phyloP scores from a whole-genome alignment of 352 stramenopile species.

The Blastocystis sp. region DNA sequence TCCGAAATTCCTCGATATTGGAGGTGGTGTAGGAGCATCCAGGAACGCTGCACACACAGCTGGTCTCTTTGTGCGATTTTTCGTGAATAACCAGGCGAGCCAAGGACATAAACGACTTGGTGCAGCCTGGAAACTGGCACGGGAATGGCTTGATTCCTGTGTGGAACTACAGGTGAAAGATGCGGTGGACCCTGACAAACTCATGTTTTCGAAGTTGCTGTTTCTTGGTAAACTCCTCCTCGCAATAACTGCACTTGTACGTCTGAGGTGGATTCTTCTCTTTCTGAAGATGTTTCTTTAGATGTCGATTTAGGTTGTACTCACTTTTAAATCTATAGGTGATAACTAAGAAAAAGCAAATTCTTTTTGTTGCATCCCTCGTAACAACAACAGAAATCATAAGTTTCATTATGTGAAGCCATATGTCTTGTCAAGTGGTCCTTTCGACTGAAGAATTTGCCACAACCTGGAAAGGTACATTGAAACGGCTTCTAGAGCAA shows the following conservation, averaged over 20 bases:
- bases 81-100: not conserved
- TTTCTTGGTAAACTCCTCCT: not conserved
- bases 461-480: slow-evolving; percentile 41
- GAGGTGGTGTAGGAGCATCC: not conserved
- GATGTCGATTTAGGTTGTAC: slow-evolving; percentile 40
- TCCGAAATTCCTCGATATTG: not conserved
- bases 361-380: slow-evolving; percentile 40
- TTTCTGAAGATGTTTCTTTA: slow-evolving; percentile 15
- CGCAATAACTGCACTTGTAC: slow-evolving; percentile 51
- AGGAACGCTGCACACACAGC: not conserved
- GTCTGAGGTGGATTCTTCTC: not conserved
- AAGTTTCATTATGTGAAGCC: slow-evolving; percentile 6
- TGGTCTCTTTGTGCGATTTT: not conserved
- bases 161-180: slow-evolving; percentile 2
- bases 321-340: not conserved
- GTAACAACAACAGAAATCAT: not conserved
- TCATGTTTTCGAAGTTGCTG: slow-evolving; percentile 29
- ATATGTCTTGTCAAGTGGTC: slow-evolving; percentile 21
- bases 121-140: slow-evolving; percentile 24
- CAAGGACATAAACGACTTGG: not conserved
- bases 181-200: not conserved
- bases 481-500: slow-evolving; percentile 18
- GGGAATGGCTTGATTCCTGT: slow-evolving; percentile 19
- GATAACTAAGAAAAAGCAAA: not conserved
- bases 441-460: slow-evolving; percentile 11